Base-by-base conservation (phyloP, 495 filamentous ascomycete genomes). In the Penicillium pancosmium region DNA sequence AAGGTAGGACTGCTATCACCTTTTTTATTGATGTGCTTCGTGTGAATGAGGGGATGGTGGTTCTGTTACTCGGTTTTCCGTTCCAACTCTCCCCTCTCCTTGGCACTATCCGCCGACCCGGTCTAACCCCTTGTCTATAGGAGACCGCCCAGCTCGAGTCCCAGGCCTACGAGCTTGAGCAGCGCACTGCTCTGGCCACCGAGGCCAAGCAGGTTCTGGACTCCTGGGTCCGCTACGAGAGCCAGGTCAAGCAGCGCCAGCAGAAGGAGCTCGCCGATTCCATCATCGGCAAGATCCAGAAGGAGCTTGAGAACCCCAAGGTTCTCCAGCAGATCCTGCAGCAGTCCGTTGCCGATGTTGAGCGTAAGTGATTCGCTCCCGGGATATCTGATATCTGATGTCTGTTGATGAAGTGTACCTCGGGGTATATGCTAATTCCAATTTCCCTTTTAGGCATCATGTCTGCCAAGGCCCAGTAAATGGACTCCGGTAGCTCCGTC, bases 171-270 rank as follows among this genome's bases (percentile, higher is more conserved):
- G 92, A 98, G 83, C 87, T 99, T 62, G 91, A 98, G 84, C 94
- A 99, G 80, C 88, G 84, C 75, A 96, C 92, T 53, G 88, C 90
- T 52, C 81, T 97, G 55, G 92, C 91, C 27, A 76, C 84, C 55
- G 95, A 99, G 84, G 95, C 93, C 62, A 98, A 97, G 87, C 68
- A 83, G 50, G 93, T 97, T 36, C 86, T 99, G 55, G 94, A 99
- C 73, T 97, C 92, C 52, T 98, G 95, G 94, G 92, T 97, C 56
- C 87, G 94, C 68, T 99, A 99, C 76, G 94, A 99, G 82, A 83
- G 89, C 57, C 94, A 98, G 82, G 92, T 98, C 68, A 99, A 97
- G 90, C 89, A 92, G 80, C 86, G 94, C 71, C 91, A 98, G 82
- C 94, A 99, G 84, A 87, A 83, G 74, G 94, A 99, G 85, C 84